These are phyloP conservation scores for Pleurotus giganteus DNA, from an alignment of 768 basidiomycete genomes.

Conservation along the genomic window DNA sequence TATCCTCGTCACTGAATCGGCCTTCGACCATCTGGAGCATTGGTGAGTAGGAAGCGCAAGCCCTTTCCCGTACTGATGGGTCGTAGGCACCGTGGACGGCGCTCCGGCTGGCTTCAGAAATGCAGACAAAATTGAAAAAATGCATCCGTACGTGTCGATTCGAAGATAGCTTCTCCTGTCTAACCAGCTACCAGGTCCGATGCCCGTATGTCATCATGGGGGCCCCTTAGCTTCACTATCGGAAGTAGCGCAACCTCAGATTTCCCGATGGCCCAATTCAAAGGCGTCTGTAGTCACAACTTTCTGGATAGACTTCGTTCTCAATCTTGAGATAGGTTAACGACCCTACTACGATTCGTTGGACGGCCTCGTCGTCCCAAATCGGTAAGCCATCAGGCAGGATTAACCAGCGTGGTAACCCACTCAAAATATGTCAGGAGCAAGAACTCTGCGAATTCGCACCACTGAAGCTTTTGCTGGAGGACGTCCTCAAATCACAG, in stretches of 20 bases:
- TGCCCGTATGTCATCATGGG: slow-evolving; percentile 44
- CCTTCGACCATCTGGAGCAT: slow-evolving; percentile 44
- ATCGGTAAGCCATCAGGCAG: slow-evolving; percentile 27
- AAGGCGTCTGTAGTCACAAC: slow-evolving; percentile 23
- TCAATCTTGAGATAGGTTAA: slow-evolving; percentile 28
- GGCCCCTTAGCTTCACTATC: slow-evolving; percentile 43
- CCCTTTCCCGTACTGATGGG: not conserved
- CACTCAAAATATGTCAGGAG: slow-evolving; percentile 25
- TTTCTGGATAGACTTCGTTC: not conserved
- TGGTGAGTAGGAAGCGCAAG: slow-evolving; percentile 21
- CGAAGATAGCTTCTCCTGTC: not conserved
- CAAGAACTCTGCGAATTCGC: slow-evolving; percentile 42
- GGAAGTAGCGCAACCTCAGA: slow-evolving; percentile 34
- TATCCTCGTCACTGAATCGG: slow-evolving; percentile 28
- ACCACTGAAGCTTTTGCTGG: slow-evolving; percentile 47
- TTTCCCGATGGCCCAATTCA: slow-evolving; percentile 55
- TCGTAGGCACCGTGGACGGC: slow-evolving; percentile 40
- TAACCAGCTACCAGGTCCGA: slow-evolving; percentile 31
- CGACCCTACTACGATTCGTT: slow-evolving; percentile 41
- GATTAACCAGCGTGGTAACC: not conserved
- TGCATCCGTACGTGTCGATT: slow-evolving; percentile 39
- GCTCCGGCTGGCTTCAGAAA: slow-evolving; percentile 47
- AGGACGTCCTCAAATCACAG: slow-evolving; percentile 42
- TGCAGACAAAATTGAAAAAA: slow-evolving; percentile 46
- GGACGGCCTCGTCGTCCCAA: slow-evolving; percentile 40